Percentiles rank a stretch among this genome's conserved stretches.
Conservation (phyloP, 164 flowering plant genomes). For the Tinospora cordifolia region DNA sequence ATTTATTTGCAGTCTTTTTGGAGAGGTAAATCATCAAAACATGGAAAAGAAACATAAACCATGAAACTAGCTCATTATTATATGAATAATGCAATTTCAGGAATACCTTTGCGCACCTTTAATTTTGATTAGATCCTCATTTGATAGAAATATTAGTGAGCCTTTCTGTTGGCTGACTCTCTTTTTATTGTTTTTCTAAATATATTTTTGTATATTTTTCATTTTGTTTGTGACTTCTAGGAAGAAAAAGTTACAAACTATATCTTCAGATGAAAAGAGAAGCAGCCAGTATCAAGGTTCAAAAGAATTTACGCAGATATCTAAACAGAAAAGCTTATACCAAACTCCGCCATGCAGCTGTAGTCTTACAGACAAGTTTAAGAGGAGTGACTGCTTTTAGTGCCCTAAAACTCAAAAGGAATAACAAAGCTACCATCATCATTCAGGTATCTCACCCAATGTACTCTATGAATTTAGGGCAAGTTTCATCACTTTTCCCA, state of each 20-base stretch:
- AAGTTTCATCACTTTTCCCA: not conserved
- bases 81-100: slow-evolving; percentile 1
- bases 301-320: slow-evolving; percentile 48
- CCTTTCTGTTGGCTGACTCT: not conserved
- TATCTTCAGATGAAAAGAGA: slow-evolving; percentile 43
- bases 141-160: not conserved
- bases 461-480: not conserved
- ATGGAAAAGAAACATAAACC: not conserved
- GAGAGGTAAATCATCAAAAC: slow-evolving; percentile 45
- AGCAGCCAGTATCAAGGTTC: slow-evolving; percentile 63
- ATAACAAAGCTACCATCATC: slow-evolving; percentile 40
- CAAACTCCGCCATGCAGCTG: slow-evolving; percentile 29
- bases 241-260: slow-evolving; percentile 45
- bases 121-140: not conserved
- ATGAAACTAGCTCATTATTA: slow-evolving; percentile 2
- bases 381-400: slow-evolving; percentile 55
- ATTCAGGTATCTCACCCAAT: slow-evolving; percentile 51
- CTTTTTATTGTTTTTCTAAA: not conserved
- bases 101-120: too few relatives aligned
- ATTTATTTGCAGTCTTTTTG: slow-evolving; percentile 53
- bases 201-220: not conserved
- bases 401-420: slow-evolving; percentile 40
- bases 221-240: slow-evolving; percentile 23
- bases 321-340: slow-evolving; percentile 36
- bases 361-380: slow-evolving; percentile 57